These are phyloP conservation scores for Citrus australasica DNA, from an alignment of 345 rosid species.

Conservation along the genomic window DNA sequence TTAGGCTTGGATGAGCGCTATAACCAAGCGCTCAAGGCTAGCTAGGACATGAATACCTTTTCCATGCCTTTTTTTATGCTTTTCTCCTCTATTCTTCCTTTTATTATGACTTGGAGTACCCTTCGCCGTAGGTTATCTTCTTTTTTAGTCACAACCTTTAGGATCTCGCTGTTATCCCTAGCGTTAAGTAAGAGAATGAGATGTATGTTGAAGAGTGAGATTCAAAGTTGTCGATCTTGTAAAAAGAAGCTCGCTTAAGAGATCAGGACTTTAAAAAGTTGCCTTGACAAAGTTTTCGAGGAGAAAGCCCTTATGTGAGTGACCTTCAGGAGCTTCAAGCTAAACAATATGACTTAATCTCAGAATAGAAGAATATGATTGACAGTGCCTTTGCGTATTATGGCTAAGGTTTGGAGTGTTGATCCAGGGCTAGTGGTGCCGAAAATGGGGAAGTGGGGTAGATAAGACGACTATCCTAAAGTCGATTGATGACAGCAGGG, in stretches of 20 bases:
- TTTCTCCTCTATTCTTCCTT: rapidly evolving
- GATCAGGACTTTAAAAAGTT: rapidly evolving
- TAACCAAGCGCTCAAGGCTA: too few relatives aligned
- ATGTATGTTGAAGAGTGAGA: too few relatives aligned
- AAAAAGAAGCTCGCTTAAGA: too few relatives aligned
- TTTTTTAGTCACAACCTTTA: rapidly evolving
- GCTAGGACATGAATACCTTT: rapidly evolving
- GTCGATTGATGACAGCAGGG: rapidly evolving
- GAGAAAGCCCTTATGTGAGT: too few relatives aligned
- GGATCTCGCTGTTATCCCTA: rapidly evolving
- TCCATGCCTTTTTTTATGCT: too few relatives aligned
- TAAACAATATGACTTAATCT: rapidly evolving
- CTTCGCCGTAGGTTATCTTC: too few relatives aligned
- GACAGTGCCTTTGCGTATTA: too few relatives aligned
- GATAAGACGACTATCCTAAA: rapidly evolving
- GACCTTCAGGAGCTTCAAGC: too few relatives aligned
- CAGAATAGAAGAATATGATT: rapidly evolving
- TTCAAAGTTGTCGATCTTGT: rapidly evolving
- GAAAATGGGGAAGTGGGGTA: too few relatives aligned
- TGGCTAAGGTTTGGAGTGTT: too few relatives aligned
- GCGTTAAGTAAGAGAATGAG: rapidly evolving
- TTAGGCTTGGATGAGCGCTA: too few relatives aligned
- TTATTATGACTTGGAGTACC: rapidly evolving
- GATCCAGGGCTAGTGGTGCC: too few relatives aligned
- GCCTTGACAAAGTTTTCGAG: rapidly evolving